Evolutionary conservation across 208 protist genomes (phyloP).

Genomic region (Sergeia podlipaevii): DNA sequence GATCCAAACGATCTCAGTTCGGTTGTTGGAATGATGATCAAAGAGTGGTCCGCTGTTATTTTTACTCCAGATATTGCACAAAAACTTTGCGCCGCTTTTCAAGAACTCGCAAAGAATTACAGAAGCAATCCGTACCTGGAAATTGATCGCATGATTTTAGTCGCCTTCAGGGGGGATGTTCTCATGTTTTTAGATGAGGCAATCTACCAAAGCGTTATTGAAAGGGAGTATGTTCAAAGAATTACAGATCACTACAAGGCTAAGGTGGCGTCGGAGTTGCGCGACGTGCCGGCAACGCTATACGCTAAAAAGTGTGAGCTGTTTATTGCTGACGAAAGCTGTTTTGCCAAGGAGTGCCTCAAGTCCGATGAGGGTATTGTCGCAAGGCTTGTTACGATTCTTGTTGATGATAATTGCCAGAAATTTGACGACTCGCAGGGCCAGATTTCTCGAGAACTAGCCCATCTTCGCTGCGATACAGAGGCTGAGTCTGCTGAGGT

Average conservation of each 20-base stretch:
- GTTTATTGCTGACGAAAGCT: constrained; percentile 4
- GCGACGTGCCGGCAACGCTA: no score
- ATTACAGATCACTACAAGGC: constrained; percentile 22
- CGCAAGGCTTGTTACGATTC: constrained; percentile 13
- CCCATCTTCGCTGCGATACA: no score
- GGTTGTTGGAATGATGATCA: constrained; percentile 31
- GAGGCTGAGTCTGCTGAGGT: no score
- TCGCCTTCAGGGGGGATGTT: constrained; percentile 38
- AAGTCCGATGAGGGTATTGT: constrained; percentile 18
- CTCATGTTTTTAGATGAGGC: constrained; percentile 33
- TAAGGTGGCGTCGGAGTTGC: neutral
- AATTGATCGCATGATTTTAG: constrained; percentile 10
- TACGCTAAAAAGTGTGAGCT: constrained; percentile 6
- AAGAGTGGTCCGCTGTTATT: constrained; percentile 27
- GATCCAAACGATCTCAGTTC: constrained; percentile 29
- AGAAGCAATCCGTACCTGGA: neutral
- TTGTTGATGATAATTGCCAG: constrained; percentile 32
- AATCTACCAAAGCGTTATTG: constrained; percentile 30
- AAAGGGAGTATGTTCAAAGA: constrained; percentile 25
- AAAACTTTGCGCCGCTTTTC: constrained; percentile 18
- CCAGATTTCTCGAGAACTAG: no score
- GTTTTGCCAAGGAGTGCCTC: constrained; percentile 14
- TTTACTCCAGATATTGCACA: constrained; percentile 16
- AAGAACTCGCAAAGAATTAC: constrained; percentile 15
- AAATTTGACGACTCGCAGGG: no score